A percentile compares a stretch with the other conserved stretches of the same genome.
Conservation (phyloP, 768 basidiomycete species). For the Psilocybe cubensis region DNA sequence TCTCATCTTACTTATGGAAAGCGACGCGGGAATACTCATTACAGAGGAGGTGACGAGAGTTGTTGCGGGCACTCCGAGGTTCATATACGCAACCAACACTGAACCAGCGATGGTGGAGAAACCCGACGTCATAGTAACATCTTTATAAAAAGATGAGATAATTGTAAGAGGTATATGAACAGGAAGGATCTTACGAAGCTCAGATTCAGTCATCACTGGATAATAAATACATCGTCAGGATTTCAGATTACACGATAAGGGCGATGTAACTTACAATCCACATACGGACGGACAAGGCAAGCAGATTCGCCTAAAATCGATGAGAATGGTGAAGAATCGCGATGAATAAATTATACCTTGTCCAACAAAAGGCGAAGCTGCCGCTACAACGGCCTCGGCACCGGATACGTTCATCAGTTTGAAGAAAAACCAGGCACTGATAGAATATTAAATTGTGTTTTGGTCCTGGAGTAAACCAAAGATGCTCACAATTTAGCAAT, state of each 20-base stretch:
- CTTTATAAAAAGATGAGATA: slow-evolving; percentile 21
- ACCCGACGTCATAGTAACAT: slow-evolving; percentile 86
- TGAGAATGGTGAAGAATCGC: background rate
- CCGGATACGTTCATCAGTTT: slow-evolving; percentile 90
- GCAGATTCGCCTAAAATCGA: slow-evolving; percentile 63
- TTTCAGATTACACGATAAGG: background rate
- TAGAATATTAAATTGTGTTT: background rate
- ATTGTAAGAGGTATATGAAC: background rate
- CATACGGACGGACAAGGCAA: slow-evolving; percentile 83
- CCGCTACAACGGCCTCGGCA: slow-evolving; percentile 90
- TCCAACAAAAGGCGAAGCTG: slow-evolving; percentile 90
- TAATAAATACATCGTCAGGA: background rate
- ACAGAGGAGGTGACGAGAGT: slow-evolving; percentile 89
- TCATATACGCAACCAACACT: slow-evolving; percentile 83
- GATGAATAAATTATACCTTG: slow-evolving; percentile 50
- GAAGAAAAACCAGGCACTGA: slow-evolving; percentile 90
- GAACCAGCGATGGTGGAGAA: slow-evolving; percentile 94
- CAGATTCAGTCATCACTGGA: slow-evolving; percentile 78
- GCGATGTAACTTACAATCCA: slow-evolving; percentile 51
- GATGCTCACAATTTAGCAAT: slow-evolving; percentile 78
- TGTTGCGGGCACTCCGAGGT: slow-evolving; percentile 72
- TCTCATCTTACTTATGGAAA: slow-evolving; percentile 88
- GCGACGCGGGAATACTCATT: slow-evolving; percentile 96
- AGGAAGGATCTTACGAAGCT: slow-evolving; percentile 56
- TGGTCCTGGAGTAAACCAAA: background rate